Base-by-base conservation (phyloP, 192 early-diverging fungal species). In the Coemansia sp. region DNA sequence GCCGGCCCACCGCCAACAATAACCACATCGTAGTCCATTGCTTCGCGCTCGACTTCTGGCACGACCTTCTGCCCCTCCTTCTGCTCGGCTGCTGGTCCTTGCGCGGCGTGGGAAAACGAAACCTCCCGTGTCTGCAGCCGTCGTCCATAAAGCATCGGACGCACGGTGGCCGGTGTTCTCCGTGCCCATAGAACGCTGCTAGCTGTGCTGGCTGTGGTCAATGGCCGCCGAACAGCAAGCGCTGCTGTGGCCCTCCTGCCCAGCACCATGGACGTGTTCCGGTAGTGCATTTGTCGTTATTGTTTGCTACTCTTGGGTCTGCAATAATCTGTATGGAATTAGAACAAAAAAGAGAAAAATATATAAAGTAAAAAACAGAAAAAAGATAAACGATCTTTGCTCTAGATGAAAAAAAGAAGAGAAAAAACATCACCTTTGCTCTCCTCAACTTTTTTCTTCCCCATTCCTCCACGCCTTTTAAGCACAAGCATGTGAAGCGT, bases 1-100 rank as follows among this genome's bases (percentile, higher is more conserved):
- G 95, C 87, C 19, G 97, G 97, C 2, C 97, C 97, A 43, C 86
- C 96, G 38, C 97, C 97, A 37, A 99, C 91, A 68, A 99, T 96
- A 32, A 93, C 93, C 1, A 99, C 94, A 65, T 99, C 97, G 41
- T 94, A 92, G 56, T 97, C 94, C 69, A 97, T 95, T 0, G 79
- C 87, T 70, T 87, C 89, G 18, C 88, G 86, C 64, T 59, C 57
- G 12, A 59, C 57, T 9, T 59, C 38, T 26, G 26, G 26, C 26
- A 26, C 26, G 26, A 48, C 47, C 26, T 26, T 3, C 47, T 48
- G 10, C 47, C 16, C 47, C 10, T 15, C 47, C 10, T 11, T 48
- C 16, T 48, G 12, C 16, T 48, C 47, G 12, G 47, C 16, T 48
- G 47, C 47, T 48, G 57, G 37, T 59, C 37, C 32, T 18, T 23